Base-by-base conservation (phyloP, 495 filamentous ascomycete genomes). In the Symbiotaphrina buchneri region DNA sequence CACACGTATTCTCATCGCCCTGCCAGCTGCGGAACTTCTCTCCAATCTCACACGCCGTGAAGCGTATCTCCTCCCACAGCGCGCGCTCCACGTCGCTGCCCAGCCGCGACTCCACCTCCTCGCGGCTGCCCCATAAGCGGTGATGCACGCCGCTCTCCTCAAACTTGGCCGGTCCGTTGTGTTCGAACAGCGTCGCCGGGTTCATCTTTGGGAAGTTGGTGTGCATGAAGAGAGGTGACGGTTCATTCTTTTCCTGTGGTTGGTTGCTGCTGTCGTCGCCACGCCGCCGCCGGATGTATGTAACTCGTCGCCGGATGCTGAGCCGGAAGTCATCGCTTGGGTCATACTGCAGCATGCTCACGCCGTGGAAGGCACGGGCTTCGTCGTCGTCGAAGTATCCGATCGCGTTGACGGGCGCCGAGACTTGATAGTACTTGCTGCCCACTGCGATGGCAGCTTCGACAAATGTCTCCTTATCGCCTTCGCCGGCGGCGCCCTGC, bases 381-480 rank as follows among this genome's bases (percentile, higher is more conserved):
- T 13, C 22, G 22, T 25, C 22, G 13, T 7, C 22, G 8, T 25
- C 13, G 22, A 7, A 13, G 13, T 25, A 13, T 7, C 22, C 22
- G 22, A 25, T 25, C 8, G 22, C 8, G 8, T 25, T 25, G 8
- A 25, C 22, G 13, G 8, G 22, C 13, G 7, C 22, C 7, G 8
- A 8, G 8, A 13, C 13, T 25, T 25, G 22, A 25, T 30, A 30
- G 16, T 10, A 30, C 10, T 7, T 7, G 8, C 16, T 8, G 10
- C 15, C 28, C 10, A 30, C 8, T 16, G 28, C 28, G 8, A 7
- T 30, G 28, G 28, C 28, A 16, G 28, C 28, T 10, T 8, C 28
- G 14, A 30, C 8, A 15, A 43, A 43, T 6, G 41, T 43, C 23
- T 43, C 41, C 21, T 43, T 43, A 27, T 43, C 41, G 18, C 41